These are phyloP conservation scores for Coemansia sp. DNA, from an alignment of 192 early-diverging fungal genomes.

Conservation along the genomic window DNA sequence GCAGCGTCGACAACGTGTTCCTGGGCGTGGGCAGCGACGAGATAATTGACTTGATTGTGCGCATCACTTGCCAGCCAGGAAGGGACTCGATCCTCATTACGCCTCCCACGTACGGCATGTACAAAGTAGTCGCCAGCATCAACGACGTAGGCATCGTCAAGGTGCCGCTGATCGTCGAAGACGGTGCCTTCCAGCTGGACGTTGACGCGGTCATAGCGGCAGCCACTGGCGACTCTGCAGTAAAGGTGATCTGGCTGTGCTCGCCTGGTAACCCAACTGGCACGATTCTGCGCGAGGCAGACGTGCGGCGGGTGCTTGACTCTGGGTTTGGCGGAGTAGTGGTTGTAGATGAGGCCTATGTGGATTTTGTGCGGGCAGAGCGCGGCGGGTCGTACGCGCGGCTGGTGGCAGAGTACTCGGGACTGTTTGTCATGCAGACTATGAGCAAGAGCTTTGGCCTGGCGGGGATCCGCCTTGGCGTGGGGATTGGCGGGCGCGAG, in stretches of 20 bases:
- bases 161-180: constrained; percentile 78
- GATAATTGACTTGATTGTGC: constrained; percentile 87
- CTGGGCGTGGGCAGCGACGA: constrained; percentile 98
- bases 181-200: constrained; percentile 57
- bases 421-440: constrained; percentile 96
- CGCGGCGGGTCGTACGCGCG: constrained; percentile 71
- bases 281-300: constrained; percentile 70
- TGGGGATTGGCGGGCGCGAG: constrained; percentile 78
- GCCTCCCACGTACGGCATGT: constrained; percentile 99
- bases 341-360: constrained; percentile 97
- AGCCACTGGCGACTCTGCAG: constrained; percentile 68
- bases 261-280: constrained; percentile 99
- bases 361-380: constrained; percentile 84
- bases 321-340: constrained; percentile 81
- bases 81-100: constrained; percentile 92
- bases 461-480: constrained; percentile 93
- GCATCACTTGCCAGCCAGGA: constrained; percentile 88
- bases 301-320: constrained; percentile 53
- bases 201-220: constrained; percentile 50
- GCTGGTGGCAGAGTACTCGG: constrained; percentile 86
- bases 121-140: constrained; percentile 87
- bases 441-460: constrained; percentile 98
- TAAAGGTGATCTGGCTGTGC: constrained; percentile 95
- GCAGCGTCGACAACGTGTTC: constrained; percentile 76
- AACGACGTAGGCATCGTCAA: constrained; percentile 94